Evolutionary conservation across 2,329 filamentous ascomycete species (phyloP), one percentile per base, ranked within the genome.

Genomic region (Aspergillus alliaceus): DNA sequence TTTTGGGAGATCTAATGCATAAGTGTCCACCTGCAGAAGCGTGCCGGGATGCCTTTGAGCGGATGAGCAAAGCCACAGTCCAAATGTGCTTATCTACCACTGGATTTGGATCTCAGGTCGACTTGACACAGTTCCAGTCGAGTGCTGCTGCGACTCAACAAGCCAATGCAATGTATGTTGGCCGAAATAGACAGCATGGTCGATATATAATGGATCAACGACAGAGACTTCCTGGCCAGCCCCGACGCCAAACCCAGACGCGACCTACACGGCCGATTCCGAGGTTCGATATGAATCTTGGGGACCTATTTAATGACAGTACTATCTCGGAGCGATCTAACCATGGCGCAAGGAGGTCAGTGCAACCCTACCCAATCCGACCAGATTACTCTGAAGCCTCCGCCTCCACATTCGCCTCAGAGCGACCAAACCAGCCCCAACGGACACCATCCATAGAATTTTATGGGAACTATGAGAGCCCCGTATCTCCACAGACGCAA

Each of bases 1-100:
- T 98, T 8, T 87, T 98, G 42, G 89, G 87, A 5, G 95, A 97
- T 69, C 82, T 98, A 61, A 93, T 96, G 63, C 90, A 96, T 64
- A 96, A 96, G 73, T 98, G 95, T 65, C 93, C 93, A 0, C 93
- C 93, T 0, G 93, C 93, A 31, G 93, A 97, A 79, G 91, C 93
- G 11, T 98, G 93, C 72, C 87, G 92, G 14, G 93, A 98, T 72
- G 93, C 95, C 1, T 97, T 98, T 71, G 91, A 96, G 66, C 86
- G 93, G 37, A 98, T 96, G 79, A 93, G 91, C 67, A 96, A 95
- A 77, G 93, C 93, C 9, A 98, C 93, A 0, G 90, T 98, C 50
- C 91, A 93, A 70, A 97, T 97, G 93, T 92, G 90, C 64, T 88
- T 93, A 72, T 90, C 89, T 1, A 93, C 89, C 1, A 93, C 90